Evolutionary conservation across 805 yeast genomes (phyloP).

Genomic region (Dipodascopsis tothii): DNA sequence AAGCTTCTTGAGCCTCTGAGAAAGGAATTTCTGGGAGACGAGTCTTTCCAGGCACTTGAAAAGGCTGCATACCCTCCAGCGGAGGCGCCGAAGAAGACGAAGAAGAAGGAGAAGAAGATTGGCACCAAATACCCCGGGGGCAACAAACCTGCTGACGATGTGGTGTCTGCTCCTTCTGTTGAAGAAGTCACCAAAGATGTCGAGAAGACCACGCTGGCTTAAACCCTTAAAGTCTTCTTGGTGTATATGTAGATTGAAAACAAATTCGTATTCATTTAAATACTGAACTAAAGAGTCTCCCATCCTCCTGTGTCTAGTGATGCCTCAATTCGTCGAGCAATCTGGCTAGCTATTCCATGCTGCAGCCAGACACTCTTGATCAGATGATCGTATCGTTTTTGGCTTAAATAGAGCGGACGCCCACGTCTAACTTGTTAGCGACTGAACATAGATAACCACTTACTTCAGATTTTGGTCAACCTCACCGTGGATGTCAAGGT

Average conservation of each 20-base stretch:
- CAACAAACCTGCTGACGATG: too few relatives aligned
- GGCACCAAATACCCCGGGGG: slow-evolving; percentile 78
- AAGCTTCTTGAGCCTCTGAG: slow-evolving; percentile 76
- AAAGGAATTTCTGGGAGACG: slow-evolving; percentile 50
- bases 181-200: slow-evolving; percentile 6
- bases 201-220: not conserved
- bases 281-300: slow-evolving; percentile 48
- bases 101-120: slow-evolving; percentile 68
- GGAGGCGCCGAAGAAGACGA: slow-evolving; percentile 55
- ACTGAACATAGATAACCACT: slow-evolving; percentile 3
- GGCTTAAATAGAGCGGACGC: slow-evolving; percentile 61
- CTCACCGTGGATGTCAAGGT: slow-evolving; percentile 80
- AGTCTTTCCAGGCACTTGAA: slow-evolving; percentile 69
- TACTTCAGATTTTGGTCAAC: slow-evolving; percentile 56
- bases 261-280: not conserved
- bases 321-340: slow-evolving; percentile 74
- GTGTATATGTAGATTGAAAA: slow-evolving; percentile 2
- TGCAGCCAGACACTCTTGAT: slow-evolving; percentile 65
- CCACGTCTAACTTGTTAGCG: slow-evolving; percentile 39
- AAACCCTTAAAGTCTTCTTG: not conserved
- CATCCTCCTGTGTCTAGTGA: slow-evolving; percentile 88
- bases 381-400: slow-evolving; percentile 56
- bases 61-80: slow-evolving; percentile 79
- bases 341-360: slow-evolving; percentile 66
- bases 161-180: not conserved